Conservation (phyloP, 192 early-diverging fungal genomes). For the Podila horticola region DNA sequence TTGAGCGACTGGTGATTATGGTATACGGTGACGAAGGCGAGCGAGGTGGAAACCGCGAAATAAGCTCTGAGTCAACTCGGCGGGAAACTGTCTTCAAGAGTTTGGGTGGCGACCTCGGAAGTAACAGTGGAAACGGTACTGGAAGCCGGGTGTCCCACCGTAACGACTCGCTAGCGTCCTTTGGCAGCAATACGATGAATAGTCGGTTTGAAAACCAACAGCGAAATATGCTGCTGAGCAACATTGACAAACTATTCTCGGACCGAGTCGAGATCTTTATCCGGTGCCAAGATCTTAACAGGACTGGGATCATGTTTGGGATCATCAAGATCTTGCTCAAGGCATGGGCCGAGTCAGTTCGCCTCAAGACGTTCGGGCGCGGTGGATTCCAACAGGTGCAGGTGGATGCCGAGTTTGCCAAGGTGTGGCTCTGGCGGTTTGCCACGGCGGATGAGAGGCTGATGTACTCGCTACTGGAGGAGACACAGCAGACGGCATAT, state of each 20-base stretch:
- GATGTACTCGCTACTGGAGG: constrained; percentile 59
- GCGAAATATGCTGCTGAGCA: constrained; percentile 60
- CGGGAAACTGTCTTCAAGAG: constrained; percentile 34
- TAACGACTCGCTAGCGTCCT: constrained; percentile 46
- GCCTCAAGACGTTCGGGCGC: constrained; percentile 60
- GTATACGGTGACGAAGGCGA: constrained; percentile 48
- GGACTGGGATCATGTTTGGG: constrained; percentile 58
- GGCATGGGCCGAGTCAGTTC: constrained; percentile 66
- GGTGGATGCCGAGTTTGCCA: constrained; percentile 70
- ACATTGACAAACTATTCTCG: constrained; percentile 78
- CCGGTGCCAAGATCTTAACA: constrained; percentile 59
- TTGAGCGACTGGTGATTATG: constrained; percentile 50
- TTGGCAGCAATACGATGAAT: constrained; percentile 44
- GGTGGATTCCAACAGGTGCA: constrained; percentile 72
- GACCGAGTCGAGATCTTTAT: constrained; percentile 75
- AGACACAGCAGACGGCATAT: constrained; percentile 60
- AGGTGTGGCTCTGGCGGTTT: constrained; percentile 59
- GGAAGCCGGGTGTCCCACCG: constrained; percentile 27
- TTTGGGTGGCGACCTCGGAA: constrained; percentile 12
- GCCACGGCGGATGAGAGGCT: constrained; percentile 56
- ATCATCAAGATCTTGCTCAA: constrained; percentile 68
- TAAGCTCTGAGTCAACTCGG: constrained; percentile 40
- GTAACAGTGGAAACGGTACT: constrained; percentile 8
- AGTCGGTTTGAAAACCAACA: constrained; percentile 58
- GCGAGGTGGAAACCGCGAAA: constrained; percentile 22